Percentiles rank a stretch among this genome's conserved stretches.
Conservation (phyloP, 306 rosid genomes). For the Nissolia schottii region DNA sequence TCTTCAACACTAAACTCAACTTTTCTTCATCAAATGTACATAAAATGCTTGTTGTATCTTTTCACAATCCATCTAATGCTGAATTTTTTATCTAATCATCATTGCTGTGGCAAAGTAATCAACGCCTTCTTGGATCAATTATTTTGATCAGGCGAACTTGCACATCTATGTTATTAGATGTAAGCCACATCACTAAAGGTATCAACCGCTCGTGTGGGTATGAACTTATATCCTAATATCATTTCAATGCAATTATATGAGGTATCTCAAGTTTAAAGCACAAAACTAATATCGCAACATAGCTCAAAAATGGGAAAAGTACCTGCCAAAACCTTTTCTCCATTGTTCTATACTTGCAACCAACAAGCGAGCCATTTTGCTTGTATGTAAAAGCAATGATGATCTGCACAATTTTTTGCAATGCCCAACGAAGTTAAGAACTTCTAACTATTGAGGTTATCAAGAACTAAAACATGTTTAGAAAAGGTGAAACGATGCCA, state of each 20-base stretch:
- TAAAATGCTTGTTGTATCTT: background rate
- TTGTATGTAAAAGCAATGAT: constrained; percentile 79
- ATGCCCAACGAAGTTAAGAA: constrained; percentile 14
- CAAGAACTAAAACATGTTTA: constrained; percentile 1
- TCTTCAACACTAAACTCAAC: background rate
- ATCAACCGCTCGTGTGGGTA: background rate
- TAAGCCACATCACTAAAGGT: background rate
- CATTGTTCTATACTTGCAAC: constrained; percentile 78
- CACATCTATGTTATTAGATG: background rate
- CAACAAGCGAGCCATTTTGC: constrained; percentile 63
- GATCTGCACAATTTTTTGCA: constrained; percentile 36
- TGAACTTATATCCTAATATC: background rate
- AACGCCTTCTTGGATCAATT: background rate
- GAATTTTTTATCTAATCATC: background rate
- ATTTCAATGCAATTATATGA: background rate
- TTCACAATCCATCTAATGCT: background rate
- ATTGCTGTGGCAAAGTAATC: background rate
- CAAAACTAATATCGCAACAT: constrained; percentile 5
- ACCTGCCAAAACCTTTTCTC: constrained; percentile 91
- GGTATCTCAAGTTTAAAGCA: constrained; percentile 14
- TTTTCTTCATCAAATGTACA: constrained; percentile 1
- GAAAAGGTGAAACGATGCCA: background rate
- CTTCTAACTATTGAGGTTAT: background rate
- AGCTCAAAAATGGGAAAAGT: constrained; percentile 15
- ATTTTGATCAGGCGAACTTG: background rate